Percentiles rank a stretch among this genome's conserved stretches.
phyloP scores from a whole-genome alignment of 1,284 basidiomycete genomes.

The Ceratobasidium theobromae region DNA sequence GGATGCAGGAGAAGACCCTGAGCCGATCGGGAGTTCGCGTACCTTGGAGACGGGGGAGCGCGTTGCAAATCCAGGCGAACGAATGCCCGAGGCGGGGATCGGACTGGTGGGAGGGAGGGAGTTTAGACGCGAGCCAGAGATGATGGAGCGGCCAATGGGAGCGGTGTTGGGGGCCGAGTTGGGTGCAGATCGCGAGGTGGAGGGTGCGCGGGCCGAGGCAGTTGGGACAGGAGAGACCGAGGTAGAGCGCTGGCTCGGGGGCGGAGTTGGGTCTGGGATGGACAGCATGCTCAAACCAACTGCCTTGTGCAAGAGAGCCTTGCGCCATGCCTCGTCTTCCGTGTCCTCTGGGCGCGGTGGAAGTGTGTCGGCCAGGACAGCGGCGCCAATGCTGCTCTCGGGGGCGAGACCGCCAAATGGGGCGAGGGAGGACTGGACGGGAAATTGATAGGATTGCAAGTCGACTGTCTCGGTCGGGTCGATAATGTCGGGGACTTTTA shows the following conservation, averaged over 20 bases:
- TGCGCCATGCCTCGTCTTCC: slow-evolving; percentile 37
- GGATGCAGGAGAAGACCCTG: neutral
- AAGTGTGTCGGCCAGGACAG: slow-evolving; percentile 34
- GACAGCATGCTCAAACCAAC: slow-evolving; percentile 38
- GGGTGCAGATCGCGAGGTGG: slow-evolving; percentile 8
- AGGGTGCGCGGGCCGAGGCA: neutral
- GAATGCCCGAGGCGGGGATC: neutral
- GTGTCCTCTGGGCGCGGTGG: slow-evolving; percentile 27
- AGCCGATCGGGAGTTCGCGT: slow-evolving; percentile 15
- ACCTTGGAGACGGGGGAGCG: slow-evolving; percentile 6
- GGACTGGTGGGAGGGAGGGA: slow-evolving; percentile 1
- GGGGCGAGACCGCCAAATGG: slow-evolving; percentile 27
- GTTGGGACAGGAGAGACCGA: slow-evolving; percentile 8
- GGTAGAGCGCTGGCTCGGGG: slow-evolving; percentile 16
- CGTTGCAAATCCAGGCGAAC: slow-evolving; percentile 20
- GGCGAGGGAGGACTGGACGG: slow-evolving; percentile 61
- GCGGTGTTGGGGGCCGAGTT: neutral
- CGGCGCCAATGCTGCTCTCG: slow-evolving; percentile 32
- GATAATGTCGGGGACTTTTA: slow-evolving; percentile 55
- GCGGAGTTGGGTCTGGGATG: slow-evolving; percentile 32
- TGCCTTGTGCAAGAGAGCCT: slow-evolving; percentile 36
- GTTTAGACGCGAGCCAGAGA: slow-evolving; percentile 9
- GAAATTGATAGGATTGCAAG: slow-evolving; percentile 51
- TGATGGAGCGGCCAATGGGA: slow-evolving; percentile 11
- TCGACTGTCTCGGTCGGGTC: slow-evolving; percentile 66